Evolutionary conservation across 2,329 filamentous ascomycete species (phyloP).

Genomic region (Xylariaceae sp.): DNA sequence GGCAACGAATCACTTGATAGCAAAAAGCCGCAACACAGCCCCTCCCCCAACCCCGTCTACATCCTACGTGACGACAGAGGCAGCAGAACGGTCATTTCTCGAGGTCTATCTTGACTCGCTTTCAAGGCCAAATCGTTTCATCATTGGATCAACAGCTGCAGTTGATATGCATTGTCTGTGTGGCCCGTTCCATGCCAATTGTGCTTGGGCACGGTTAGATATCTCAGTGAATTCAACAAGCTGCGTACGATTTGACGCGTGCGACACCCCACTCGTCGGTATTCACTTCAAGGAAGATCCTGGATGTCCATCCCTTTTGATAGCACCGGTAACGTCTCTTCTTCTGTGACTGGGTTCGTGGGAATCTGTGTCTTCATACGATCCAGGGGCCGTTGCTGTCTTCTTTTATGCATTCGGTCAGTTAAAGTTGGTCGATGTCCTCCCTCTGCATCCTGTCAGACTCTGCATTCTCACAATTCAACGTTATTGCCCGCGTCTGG

Average conservation of each 20-base stretch:
- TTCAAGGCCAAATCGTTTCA: background rate
- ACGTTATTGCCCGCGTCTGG: background rate
- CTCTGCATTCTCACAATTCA: background rate
- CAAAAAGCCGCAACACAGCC: background rate
- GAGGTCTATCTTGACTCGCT: background rate
- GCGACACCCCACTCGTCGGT: background rate
- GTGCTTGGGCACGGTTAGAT: background rate
- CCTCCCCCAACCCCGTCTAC: background rate
- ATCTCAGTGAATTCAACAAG: background rate
- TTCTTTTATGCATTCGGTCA: background rate
- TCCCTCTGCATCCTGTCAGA: background rate
- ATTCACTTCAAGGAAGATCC: background rate
- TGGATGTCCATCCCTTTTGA: background rate
- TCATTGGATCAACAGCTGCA: background rate
- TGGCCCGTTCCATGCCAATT: background rate
- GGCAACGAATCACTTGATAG: background rate
- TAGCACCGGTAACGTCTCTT: background rate
- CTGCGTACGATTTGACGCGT: background rate
- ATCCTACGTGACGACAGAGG: background rate
- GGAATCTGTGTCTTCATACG: background rate
- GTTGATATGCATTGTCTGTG: background rate
- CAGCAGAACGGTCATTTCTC: background rate
- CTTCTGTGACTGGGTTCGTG: background rate
- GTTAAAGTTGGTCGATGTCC: background rate
- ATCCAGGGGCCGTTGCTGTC: background rate